Base-by-base conservation (phyloP, 768 basidiomycete genomes). In the Amanita muscaria region DNA sequence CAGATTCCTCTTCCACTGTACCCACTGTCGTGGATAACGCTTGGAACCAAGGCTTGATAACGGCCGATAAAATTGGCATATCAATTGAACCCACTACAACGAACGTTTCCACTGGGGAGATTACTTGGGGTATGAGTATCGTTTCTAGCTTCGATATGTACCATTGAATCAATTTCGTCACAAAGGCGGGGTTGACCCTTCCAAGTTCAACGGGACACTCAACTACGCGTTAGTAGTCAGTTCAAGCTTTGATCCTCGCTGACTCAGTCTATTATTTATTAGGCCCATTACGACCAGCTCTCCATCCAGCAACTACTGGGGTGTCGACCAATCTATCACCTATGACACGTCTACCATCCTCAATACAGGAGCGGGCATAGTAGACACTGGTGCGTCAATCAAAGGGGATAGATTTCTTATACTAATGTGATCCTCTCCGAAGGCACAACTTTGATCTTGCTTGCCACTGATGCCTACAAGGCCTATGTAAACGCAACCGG, bases 11-110 rank as follows among this genome's bases (percentile, higher is more conserved):
- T 27, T 51, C 50, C 2, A 32, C 49, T 16, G 67, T 79, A 47
- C 75, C 76, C 7, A 78, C 80, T 3, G 74, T 84, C 24, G 76
- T 73, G 8, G 73, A 77, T 50, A 79, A 76, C 52, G 61, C 76
- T 11, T 73, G 66, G 54, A 36, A 45, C 5, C 58, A 64, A 33
- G 68, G 70, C 3, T 44, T 49, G 1, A 77, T 77, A 46, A 35
- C 55, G n/a, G 42, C 63, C 16, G 53, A 72, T 42, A 50, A 62
- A 18, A 64, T 80, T 44, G 70, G 73, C 22, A 64, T 81, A 42
- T 78, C 67, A 23, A 79, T 74, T 52, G 62, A 63, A 24, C 79
- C 79, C 22, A 67, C 68, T 3, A 16, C 42, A 63, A 27, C 49
- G 50, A 15, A 21, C 41, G 5, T 45, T 44, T 61, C 19, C 9